These are phyloP conservation scores for Avena eriantha DNA, from an alignment of 176 grass and related monocot genomes.

Conservation along the genomic window DNA sequence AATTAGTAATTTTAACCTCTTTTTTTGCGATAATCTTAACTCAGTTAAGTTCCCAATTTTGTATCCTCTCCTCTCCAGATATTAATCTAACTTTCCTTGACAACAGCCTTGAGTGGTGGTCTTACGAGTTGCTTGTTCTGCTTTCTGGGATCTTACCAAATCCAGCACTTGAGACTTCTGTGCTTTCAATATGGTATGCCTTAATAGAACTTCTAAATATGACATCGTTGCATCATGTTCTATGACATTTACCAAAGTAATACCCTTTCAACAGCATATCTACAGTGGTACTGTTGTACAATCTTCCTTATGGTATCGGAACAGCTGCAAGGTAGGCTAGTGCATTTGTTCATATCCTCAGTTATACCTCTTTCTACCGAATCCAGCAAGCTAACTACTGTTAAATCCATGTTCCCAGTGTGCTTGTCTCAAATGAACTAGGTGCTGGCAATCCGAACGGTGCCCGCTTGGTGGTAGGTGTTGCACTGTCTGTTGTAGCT, in stretches of 20 bases:
- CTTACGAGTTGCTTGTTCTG: slow-evolving; percentile 66
- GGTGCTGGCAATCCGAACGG: slow-evolving; percentile 64
- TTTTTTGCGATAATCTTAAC: background rate
- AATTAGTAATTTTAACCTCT: background rate
- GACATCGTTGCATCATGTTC: slow-evolving; percentile 8
- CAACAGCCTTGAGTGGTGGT: slow-evolving; percentile 79
- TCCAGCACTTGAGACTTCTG: slow-evolving; percentile 70
- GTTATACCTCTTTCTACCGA: background rate
- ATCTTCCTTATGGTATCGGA: slow-evolving; percentile 64
- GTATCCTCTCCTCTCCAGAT: background rate
- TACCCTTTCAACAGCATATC: slow-evolving; percentile 55
- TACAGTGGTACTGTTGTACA: slow-evolving; percentile 50
- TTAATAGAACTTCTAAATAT: background rate
- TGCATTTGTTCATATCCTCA: background rate
- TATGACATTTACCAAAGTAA: slow-evolving; percentile 1
- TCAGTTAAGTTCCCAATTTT: slow-evolving; percentile 9
- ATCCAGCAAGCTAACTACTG: slow-evolving; percentile 13
- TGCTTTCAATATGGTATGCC: slow-evolving; percentile 72
- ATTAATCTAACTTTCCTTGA: slow-evolving; percentile 29
- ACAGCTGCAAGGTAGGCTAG: slow-evolving; percentile 58
- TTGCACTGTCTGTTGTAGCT: slow-evolving; percentile 49
- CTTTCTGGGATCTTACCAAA: slow-evolving; percentile 72
- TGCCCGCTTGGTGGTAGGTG: slow-evolving; percentile 49
- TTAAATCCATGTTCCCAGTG: slow-evolving; percentile 27
- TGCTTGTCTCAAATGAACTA: slow-evolving; percentile 73